Evolutionary conservation across 345 rosid species (phyloP).

Genomic region (Ricinus communis): DNA sequence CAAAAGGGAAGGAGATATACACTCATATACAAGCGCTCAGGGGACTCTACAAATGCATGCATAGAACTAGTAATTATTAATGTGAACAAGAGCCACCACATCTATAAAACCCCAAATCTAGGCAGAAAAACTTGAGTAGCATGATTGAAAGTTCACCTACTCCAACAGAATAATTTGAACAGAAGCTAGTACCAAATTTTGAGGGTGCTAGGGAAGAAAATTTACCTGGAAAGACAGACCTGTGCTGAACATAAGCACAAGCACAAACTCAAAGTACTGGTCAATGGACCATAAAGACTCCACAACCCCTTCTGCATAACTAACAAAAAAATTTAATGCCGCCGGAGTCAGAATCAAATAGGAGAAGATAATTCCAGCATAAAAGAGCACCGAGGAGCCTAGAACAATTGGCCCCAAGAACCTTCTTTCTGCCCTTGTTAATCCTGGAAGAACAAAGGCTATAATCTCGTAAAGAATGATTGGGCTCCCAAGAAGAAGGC

Average conservation of each 20-base stretch:
- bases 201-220: not conserved
- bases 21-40: not conserved
- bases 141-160: not conserved
- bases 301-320: conserved; percentile 92
- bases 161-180: not conserved
- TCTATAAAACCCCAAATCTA: not conserved
- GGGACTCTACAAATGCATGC: not conserved
- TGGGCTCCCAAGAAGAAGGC: conserved; percentile 93
- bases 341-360: conserved; percentile 88
- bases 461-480: conserved; percentile 87
- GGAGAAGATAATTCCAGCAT: conserved; percentile 82
- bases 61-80: not conserved
- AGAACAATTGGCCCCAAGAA: conserved; percentile 90
- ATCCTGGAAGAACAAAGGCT: conserved; percentile 95
- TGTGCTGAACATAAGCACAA: conserved; percentile 98
- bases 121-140: not conserved
- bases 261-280: conserved; percentile 94
- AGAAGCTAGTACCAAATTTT: not conserved
- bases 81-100: not conserved
- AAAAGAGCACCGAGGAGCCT: conserved; percentile 89
- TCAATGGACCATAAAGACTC: conserved; percentile 98
- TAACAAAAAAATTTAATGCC: conserved; percentile 92
- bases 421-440: conserved; percentile 85
- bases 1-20: not conserved
- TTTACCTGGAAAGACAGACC: conserved; percentile 95